Conservation (phyloP, 2,329 filamentous ascomycete genomes). For the Neopestalotiopsis sp. region DNA sequence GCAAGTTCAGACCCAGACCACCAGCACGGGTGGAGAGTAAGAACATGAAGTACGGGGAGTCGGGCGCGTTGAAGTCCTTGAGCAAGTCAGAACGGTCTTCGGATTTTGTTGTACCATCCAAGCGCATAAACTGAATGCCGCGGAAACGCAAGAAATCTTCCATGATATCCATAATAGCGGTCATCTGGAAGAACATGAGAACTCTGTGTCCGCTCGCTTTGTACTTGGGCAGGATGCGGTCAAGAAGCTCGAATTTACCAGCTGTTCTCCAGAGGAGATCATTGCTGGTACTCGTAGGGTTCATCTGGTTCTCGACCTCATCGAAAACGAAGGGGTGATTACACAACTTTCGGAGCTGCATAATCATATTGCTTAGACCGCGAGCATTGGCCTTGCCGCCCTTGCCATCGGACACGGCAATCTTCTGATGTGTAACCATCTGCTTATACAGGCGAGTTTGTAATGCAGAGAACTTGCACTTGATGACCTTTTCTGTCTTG, state of each 20-base stretch:
- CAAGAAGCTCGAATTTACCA: conserved; percentile 95
- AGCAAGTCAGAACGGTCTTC: conserved; percentile 94
- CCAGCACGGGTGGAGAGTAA: conserved; percentile 97
- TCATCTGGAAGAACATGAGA: conserved; percentile 99
- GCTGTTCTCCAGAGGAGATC: conserved; percentile 94
- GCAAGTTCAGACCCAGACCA: conserved; percentile 95
- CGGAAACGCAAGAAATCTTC: conserved; percentile 92
- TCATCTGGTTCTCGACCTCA: conserved; percentile 98
- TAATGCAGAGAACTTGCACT: conserved; percentile 95
- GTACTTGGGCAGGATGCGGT: conserved; percentile 93
- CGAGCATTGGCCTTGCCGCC: conserved; percentile 93
- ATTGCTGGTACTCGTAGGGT: conserved; percentile 85
- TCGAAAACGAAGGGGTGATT: conserved; percentile 99
- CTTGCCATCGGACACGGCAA: conserved; percentile 93
- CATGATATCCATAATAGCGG: conserved; percentile 99
- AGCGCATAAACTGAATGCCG: conserved; percentile 83
- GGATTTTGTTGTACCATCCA: conserved; percentile 96
- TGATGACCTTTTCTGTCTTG: conserved; percentile 99
- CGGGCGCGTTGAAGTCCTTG: conserved; percentile 84
- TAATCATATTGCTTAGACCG: conserved; percentile 99
- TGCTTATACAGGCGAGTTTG: conserved; percentile 97
- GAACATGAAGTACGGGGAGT: conserved; percentile 97
- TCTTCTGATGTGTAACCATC: conserved; percentile 92
- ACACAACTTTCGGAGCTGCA: conserved; percentile 98
- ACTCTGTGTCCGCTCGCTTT: conserved; percentile 89